Evolutionary conservation across 441 rosid species (phyloP), one percentile per base, ranked within the genome.

Genomic region (Croton laevigatus): DNA sequence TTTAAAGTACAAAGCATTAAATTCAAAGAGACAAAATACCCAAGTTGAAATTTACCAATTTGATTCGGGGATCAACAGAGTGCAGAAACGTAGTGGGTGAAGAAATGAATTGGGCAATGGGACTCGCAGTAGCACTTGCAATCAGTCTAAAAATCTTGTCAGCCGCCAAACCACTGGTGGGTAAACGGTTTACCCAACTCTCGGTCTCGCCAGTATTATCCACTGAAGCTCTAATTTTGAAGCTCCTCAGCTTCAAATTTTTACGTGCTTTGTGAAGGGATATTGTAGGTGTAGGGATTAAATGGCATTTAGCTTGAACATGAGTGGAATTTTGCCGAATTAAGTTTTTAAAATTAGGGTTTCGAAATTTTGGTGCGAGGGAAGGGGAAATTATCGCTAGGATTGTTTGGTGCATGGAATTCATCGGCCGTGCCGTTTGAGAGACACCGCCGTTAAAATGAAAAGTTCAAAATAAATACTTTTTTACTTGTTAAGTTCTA

Each of bases 21-120:
- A 40, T 40, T 40, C 7, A 6, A 40, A 4, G 44, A 55, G 4
- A 22, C 11, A 55, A 27, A 55, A 23, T 6, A 8, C 36, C 32
- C 14, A 63, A 63, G 23, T 19, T 44, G 19, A 19, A 61, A 9
- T 2, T 71, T 81, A 92, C 96, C 93, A 90, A 66, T 79, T 92
- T 92, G 80, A 87, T 85, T 53, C 97, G 86, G 3, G 97, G 92
- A 79, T 94, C 98, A 16, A 94, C 89, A 0, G 93, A 89, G 66
- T 91, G 98, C 66, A 94, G 69, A 74, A 90, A 89, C 3, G 97
- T 91, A 20, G 87, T 78, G 14, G 98, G 98, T 5, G 92, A 83
- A 52, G 95, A 86, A 44, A 94, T 84, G 80, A 86, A 91, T 73
- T 94, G 98, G 75, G 85, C 83, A 57, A 91, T 90, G 62, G 97